Evolutionary conservation across 176 grass and related monocot genomes (phyloP), one percentile per base, ranked within the genome.

Genomic region (Ensete ventricosum): DNA sequence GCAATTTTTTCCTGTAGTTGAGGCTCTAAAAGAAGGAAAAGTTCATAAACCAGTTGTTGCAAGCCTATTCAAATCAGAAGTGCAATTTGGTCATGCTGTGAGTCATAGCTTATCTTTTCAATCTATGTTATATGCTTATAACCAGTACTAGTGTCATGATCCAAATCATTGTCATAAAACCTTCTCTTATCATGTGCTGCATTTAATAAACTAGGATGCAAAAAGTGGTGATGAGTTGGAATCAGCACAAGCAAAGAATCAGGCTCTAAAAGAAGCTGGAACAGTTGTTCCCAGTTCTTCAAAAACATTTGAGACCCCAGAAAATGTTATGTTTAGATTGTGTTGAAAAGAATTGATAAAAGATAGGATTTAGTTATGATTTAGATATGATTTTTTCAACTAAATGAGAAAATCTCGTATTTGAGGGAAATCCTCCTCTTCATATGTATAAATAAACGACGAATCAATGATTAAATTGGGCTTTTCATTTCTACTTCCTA

Each of bases 81-180:
- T 99, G 65, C 95, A 99, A 81, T 99, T 99, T 80, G 95, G 95
- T 54, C 95, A 99, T 76, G 90, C 90, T 82, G 88, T 99, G 82
- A 99, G 95, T 88, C 66, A 22, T 17, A 27, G n/a, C 52, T 55
- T 54, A 17, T 9, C 8, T 50, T 55, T 73, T 54, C 29, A 9
- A 55, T 74, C 68, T 51, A 21, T 19, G 9, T 27, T 16, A 2
- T 25, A 48, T 53, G 12, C 14, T 27, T 74, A 14, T 74, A 55
- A 55, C 71, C 52, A 24, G 4, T 0, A 19, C 22, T 29, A 16
- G 25, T 11, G 11, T 54, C 52, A 25, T 73, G 71, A 73, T 73
- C 13, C 50, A 73, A 54, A 54, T 13, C 14, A 78, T 67, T 64
- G 23, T 63, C 71, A 60, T 66, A 11, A 23, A 67, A 1, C 50